A percentile compares a stretch with the other conserved stretches of the same genome.
phyloP scores from a whole-genome alignment of 177 flowering plant genomes.

The Vitis hybrid region DNA sequence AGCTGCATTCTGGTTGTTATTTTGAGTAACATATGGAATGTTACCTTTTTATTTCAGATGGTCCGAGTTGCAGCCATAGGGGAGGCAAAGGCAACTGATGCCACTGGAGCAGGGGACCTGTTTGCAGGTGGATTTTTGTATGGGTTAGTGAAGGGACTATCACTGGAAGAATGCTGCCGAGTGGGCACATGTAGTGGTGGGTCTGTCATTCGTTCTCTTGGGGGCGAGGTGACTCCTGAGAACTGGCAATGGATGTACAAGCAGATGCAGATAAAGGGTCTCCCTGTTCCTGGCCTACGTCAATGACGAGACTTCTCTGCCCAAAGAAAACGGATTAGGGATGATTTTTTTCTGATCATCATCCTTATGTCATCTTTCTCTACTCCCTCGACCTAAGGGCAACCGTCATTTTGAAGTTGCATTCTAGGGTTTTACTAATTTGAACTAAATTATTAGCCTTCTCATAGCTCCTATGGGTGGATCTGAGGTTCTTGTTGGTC shows the following conservation, averaged over 20 bases:
- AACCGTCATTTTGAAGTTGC: slow-evolving; percentile 14
- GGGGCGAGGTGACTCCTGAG: slow-evolving; percentile 90
- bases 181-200: slow-evolving; percentile 94
- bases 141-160: slow-evolving; percentile 75
- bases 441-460: neutral
- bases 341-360: neutral
- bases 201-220: slow-evolving; percentile 79
- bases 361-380: neutral
- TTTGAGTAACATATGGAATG: neutral
- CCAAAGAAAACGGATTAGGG: no score
- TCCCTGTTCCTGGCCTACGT: slow-evolving; percentile 47
- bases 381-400: slow-evolving; percentile 7
- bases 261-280: slow-evolving; percentile 79
- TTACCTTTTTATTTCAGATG: slow-evolving; percentile 32
- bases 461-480: no score
- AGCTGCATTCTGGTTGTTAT: neutral
- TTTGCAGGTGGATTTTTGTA: slow-evolving; percentile 93
- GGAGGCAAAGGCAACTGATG: slow-evolving; percentile 68
- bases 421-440: slow-evolving; percentile 8
- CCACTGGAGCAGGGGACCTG: slow-evolving; percentile 98
- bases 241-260: slow-evolving; percentile 94
- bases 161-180: slow-evolving; percentile 86
- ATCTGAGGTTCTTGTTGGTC: no score
- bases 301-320: slow-evolving; percentile 13
- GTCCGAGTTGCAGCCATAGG: slow-evolving; percentile 81